phyloP scores from a whole-genome alignment of 2,329 filamentous ascomycete species.

The Fusarium piperis region DNA sequence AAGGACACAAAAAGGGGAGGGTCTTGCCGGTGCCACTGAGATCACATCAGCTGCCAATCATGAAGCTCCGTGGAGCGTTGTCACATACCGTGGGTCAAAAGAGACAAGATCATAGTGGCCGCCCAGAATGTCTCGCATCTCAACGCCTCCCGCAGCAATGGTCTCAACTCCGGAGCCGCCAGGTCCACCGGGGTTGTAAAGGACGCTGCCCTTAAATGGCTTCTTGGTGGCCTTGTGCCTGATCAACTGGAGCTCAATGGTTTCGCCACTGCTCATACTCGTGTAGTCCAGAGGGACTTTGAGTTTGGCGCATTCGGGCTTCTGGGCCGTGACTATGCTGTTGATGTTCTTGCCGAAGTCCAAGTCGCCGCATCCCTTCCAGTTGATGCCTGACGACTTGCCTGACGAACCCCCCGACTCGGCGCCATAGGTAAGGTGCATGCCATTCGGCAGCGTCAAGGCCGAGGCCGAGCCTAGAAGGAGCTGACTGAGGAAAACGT shows the following conservation, averaged over 20 bases:
- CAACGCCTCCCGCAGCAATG: not conserved
- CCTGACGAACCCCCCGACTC: too few species aligned
- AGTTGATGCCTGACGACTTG: not conserved
- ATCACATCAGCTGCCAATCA: not conserved
- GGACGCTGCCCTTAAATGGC: slow-evolving; percentile 49
- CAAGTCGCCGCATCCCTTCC: slow-evolving; percentile 9
- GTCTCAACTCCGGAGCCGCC: slow-evolving; percentile 32
- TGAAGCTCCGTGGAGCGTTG: not conserved
- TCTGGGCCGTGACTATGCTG: not conserved
- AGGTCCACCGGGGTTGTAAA: slow-evolving; percentile 53
- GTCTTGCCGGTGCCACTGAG: slow-evolving; percentile 15
- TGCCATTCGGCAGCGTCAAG: not conserved
- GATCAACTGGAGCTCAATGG: slow-evolving; percentile 46
- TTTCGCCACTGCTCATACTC: slow-evolving; percentile 34
- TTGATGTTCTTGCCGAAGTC: not conserved
- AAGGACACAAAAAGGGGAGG: slow-evolving; percentile 7
- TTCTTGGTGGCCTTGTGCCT: slow-evolving; percentile 43
- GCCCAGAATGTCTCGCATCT: not conserved
- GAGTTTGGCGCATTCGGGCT: slow-evolving; percentile 48
- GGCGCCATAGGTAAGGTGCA: too few species aligned
- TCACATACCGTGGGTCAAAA: slow-evolving; percentile 19
- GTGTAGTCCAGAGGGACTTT: slow-evolving; percentile 54
- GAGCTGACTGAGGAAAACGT: not conserved
- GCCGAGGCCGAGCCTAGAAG: not conserved
- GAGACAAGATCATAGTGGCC: not conserved